Evolutionary conservation across 352 stramenopile genomes (phyloP).

Genomic region (Sclerospora graminicola): DNA sequence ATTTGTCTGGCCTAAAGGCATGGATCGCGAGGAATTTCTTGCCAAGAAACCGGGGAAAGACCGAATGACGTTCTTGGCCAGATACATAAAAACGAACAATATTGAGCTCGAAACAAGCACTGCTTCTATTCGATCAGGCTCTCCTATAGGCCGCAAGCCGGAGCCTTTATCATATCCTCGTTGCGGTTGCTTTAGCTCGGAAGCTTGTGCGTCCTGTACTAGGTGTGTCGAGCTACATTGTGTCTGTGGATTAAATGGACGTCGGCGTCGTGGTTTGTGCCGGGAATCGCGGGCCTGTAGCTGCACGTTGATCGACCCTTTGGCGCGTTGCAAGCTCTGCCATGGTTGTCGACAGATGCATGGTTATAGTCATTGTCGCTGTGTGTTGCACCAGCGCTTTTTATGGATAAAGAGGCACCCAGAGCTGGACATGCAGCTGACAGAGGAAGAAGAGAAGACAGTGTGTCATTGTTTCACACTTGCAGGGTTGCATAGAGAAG

Average conservation of each 20-base stretch:
- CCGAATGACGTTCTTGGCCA: constrained; percentile 20
- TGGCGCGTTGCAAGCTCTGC: constrained; percentile 36
- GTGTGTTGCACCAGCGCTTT: constrained; percentile 33
- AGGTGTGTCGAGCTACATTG: constrained; percentile 58
- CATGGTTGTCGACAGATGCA: constrained; percentile 35
- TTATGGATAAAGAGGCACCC: constrained; percentile 16
- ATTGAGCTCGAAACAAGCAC: constrained; percentile 12
- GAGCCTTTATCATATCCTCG: constrained; percentile 11
- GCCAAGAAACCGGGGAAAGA: constrained; percentile 15
- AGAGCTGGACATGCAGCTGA: constrained; percentile 7
- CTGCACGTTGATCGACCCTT: constrained; percentile 24
- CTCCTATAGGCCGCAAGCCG: constrained; percentile 13
- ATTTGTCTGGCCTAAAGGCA: constrained; percentile 12
- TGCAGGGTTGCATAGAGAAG: constrained; percentile 12
- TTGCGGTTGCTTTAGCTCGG: constrained; percentile 38
- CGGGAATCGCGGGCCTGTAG: constrained; percentile 57
- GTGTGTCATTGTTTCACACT: constrained; percentile 35
- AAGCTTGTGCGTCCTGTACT: constrained; percentile 39
- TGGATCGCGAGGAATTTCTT: constrained; percentile 13
- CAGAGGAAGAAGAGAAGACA: constrained; percentile 6
- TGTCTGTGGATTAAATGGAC: constrained; percentile 25
- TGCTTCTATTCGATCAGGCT: not conserved
- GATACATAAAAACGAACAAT: constrained; percentile 15
- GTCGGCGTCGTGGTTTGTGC: constrained; percentile 23
- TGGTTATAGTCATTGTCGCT: constrained; percentile 47